Percentiles rank a stretch among this genome's conserved stretches.
Evolutionary conservation across 352 stramenopile genomes (phyloP).

Genomic region (Phytopythium montanum): DNA sequence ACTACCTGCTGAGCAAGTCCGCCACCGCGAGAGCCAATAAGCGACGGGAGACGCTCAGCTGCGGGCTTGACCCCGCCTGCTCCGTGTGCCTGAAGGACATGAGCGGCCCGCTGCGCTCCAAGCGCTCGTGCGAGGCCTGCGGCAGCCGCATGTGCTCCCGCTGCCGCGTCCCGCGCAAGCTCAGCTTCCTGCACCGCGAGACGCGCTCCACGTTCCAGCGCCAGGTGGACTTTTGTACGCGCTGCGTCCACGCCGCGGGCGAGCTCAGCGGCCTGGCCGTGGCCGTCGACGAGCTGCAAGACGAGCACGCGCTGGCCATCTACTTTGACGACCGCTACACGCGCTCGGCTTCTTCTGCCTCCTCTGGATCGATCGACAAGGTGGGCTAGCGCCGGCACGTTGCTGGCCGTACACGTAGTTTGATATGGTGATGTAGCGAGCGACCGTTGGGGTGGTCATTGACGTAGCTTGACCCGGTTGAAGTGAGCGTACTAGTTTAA

Average conservation of each 20-base stretch:
- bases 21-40: background rate
- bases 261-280: constrained; percentile 27
- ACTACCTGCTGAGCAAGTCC: constrained; percentile 19
- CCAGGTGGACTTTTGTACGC: constrained; percentile 20
- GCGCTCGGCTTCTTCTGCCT: constrained; percentile 17
- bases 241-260: constrained; percentile 24
- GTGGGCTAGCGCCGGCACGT: constrained; percentile 5
- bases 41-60: background rate
- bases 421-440: too few species aligned
- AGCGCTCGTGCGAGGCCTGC: constrained; percentile 31
- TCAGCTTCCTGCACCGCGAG: constrained; percentile 18
- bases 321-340: constrained; percentile 23
- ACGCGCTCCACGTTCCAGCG: constrained; percentile 15
- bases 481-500: too few species aligned
- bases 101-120: constrained; percentile 21
- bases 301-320: constrained; percentile 27
- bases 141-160: constrained; percentile 24
- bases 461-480: too few species aligned
- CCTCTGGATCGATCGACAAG: constrained; percentile 4
- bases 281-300: constrained; percentile 23
- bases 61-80: constrained; percentile 16
- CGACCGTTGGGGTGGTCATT: too few species aligned
- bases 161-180: constrained; percentile 21
- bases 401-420: too few species aligned
- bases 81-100: constrained; percentile 31